Base-by-base conservation (phyloP, 768 basidiomycete genomes). In the Psilocybe sp. region DNA sequence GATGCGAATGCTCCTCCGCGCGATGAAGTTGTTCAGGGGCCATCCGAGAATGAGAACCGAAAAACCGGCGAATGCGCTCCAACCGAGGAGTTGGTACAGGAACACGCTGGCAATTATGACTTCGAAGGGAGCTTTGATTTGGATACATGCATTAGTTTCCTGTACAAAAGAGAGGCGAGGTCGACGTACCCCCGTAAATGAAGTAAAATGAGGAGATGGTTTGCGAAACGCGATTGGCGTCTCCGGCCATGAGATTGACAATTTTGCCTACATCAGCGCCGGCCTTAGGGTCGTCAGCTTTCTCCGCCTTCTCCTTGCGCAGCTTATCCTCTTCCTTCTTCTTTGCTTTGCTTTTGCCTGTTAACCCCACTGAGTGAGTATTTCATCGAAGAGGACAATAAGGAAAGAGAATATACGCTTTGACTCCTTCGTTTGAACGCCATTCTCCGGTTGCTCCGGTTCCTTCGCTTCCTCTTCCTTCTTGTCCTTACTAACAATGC, bases 191-290 rank as follows among this genome's bases (percentile, higher is more conserved):
- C 60, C 84, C 82, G 50, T 89, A 90, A 28, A 87, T 68, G 61
- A 85, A 80, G 59, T 87, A 89, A 46, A 75, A 62, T 2, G 74
- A 78, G 0, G 85, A 79, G 6, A 72, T 56, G 47, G 76, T 80
- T 69, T 74, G 73, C 2, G 81, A 69, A 49, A 87, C 75, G 42
- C 76, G 69, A 59, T 84, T 86, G 2, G 84, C 82, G 62, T 92
- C 89, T 6, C 80, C 82, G 12, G 88, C 83, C 91, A 95, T 95
- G 33, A 94, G 68, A 56, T 92, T 91, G 47, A 94, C 89, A 46
- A 95, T 90, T 64, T 94, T 93, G 11, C 93, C 93, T 11, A 89
- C 76, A 62, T 92, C 89, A 7, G 93, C 93, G 13, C 90, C 88
- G 0, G 85, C 79, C 56, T 81, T 85, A 1, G 84, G 80, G 28